Percentiles rank a stretch among this genome's conserved stretches.
phyloP scores from a whole-genome alignment of 148 eudicot genomes.

The Heliosperma pusillum region DNA sequence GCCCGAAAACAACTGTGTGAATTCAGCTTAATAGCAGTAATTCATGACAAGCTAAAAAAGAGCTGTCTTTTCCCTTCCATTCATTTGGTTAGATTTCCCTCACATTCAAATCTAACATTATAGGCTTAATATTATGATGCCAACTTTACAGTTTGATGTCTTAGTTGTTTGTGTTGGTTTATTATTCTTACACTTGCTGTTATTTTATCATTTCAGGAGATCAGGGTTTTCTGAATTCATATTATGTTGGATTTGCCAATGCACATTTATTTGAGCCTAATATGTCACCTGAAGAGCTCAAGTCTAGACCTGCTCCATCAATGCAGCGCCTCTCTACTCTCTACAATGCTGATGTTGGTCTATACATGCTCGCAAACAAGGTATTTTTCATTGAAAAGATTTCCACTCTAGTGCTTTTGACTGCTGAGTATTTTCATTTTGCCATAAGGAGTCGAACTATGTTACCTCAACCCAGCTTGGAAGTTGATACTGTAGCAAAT shows the following conservation, averaged over 20 bases:
- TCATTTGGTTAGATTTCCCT: background rate
- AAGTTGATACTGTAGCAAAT: background rate
- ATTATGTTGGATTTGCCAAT: constrained; percentile 76
- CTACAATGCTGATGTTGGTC: constrained; percentile 98
- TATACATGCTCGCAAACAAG: constrained; percentile 99
- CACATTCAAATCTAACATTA: background rate
- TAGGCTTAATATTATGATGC: background rate
- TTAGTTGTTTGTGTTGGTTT: constrained; percentile 3
- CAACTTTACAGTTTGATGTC: background rate
- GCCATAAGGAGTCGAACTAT: background rate
- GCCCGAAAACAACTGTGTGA: too few species aligned
- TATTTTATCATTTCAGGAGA: constrained; percentile 52
- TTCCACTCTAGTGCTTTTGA: background rate
- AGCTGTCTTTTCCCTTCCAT: too few species aligned
- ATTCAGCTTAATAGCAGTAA: too few species aligned
- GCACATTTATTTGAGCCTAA: constrained; percentile 80
- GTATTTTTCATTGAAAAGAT: constrained; percentile 32
- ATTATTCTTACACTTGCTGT: constrained; percentile 7
- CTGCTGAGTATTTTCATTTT: background rate
- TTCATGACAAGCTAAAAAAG: too few species aligned
- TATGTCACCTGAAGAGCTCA: constrained; percentile 43
- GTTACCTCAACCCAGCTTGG: background rate
- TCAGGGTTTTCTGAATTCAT: constrained; percentile 94
- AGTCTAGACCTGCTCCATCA: constrained; percentile 58
- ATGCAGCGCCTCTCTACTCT: constrained; percentile 98